Evolutionary conservation across 345 rosid species (phyloP), one percentile per base, ranked within the genome.

Genomic region (Rubroshorea leprosula): DNA sequence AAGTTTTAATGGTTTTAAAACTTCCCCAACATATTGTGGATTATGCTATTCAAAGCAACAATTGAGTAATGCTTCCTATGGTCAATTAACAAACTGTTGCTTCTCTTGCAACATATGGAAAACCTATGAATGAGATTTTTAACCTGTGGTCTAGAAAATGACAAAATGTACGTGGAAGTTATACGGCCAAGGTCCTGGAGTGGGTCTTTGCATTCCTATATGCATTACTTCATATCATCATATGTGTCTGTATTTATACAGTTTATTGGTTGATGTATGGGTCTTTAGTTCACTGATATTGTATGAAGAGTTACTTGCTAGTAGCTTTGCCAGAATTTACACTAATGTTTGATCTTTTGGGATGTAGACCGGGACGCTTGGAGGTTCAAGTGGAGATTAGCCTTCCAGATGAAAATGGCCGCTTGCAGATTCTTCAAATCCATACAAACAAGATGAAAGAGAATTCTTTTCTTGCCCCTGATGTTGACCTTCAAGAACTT

Each of bases 341-440:
- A 8, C 12, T 6, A 35, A 53, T 54, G 15, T 38, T 44, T 62
- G 41, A 23, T 64, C 26, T 25, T 63, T 49, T 63, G 70, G 19
- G 72, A 43, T 74, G 51, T 67, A 90, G 99, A 73, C 97, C 97
- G 48, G 99, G 97, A 73, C 82, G 99, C 55, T 71, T 94, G 75
- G 99, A 94, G 75, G 99, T 90, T 72, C 99, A 94, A 77, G 86
- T 94, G 65, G 97, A 94, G 87, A 94, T 94, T 72, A 87, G 95
- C 77, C 99, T 94, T 81, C 99, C 96, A 18, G 96, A 94, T 81
- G 99, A 94, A 82, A 77, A 78, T 65, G 99, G 99, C 7, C 99
- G 97, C 22, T 56, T 90, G 59, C 99, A 90, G 74, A 94, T 94
- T 68, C 90, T 94, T 74, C 84, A 94, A 69, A 94, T 94, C 76